Conservation (phyloP, 2,329 filamentous ascomycete species). For the Bipolaris victoriae region DNA sequence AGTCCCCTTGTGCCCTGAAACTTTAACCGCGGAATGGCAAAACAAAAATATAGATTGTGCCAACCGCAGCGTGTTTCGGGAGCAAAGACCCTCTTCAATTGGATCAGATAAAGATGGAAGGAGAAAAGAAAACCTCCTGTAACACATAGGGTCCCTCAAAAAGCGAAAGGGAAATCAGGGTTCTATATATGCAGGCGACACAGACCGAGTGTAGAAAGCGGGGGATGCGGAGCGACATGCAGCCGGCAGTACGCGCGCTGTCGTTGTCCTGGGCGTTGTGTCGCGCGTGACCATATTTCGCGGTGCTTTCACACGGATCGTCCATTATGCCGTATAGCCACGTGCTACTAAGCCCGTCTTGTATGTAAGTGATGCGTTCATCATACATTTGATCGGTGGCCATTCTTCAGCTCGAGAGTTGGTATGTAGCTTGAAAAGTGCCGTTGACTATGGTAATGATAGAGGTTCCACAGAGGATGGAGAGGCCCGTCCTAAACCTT, state of each 20-base stretch:
- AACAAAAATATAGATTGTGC: no score
- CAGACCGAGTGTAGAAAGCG: constrained; percentile 21
- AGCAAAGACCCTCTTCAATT: background rate
- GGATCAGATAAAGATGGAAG: constrained; percentile 3
- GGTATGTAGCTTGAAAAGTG: background rate
- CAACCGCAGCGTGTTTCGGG: no score
- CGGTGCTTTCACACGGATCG: constrained; percentile 12
- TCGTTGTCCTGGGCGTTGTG: constrained; percentile 15
- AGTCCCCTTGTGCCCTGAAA: no score
- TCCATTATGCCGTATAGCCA: constrained; percentile 20
- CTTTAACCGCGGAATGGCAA: no score
- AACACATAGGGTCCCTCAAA: background rate
- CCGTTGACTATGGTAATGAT: background rate
- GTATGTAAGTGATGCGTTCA: background rate
- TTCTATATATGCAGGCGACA: constrained; percentile 23
- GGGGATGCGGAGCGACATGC: constrained; percentile 18
- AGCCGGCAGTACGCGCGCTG: constrained; percentile 18
- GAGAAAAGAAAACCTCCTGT: background rate
- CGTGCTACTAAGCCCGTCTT: constrained; percentile 1
- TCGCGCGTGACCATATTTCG: constrained; percentile 26
- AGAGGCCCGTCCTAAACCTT: constrained; percentile 1
- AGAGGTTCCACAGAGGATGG: constrained; percentile 8
- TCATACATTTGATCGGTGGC: background rate
- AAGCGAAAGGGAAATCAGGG: constrained; percentile 11
- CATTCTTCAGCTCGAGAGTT: background rate